These are phyloP conservation scores for Bruguiera hainesii DNA, from an alignment of 441 rosid species.

Conservation along the genomic window DNA sequence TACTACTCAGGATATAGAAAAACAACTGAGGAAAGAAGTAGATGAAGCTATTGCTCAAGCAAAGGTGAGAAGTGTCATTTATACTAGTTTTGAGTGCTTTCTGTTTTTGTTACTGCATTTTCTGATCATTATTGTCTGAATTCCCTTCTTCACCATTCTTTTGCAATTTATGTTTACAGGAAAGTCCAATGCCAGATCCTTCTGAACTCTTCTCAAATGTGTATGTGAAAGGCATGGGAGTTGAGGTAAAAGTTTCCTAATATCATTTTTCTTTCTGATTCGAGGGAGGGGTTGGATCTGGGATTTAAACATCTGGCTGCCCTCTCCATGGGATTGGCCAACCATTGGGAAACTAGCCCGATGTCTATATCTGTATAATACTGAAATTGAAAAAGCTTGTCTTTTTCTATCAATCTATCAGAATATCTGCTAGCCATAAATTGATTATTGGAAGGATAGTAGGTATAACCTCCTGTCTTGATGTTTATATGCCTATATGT, in stretches of 20 bases:
- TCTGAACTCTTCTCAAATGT: constrained; percentile 81
- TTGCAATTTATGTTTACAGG: constrained; percentile 47
- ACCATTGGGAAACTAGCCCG: no score
- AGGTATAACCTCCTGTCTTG: no score
- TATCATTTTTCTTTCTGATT: not conserved
- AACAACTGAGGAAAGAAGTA: constrained; percentile 85
- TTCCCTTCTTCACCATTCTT: not conserved
- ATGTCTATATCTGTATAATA: not conserved
- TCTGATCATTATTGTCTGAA: not conserved
- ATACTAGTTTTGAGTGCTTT: not conserved
- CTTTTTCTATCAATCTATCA: not conserved
- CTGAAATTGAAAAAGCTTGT: constrained; percentile 2
- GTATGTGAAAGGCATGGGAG: constrained; percentile 64
- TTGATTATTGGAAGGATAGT: no score
- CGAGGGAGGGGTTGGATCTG: no score
- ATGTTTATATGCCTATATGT: no score
- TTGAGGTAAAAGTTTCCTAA: constrained; percentile 51
- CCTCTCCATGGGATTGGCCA: no score
- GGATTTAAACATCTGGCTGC: no score
- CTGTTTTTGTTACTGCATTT: not conserved
- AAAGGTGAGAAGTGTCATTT: constrained; percentile 47
- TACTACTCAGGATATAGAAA: constrained; percentile 74
- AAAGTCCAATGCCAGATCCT: constrained; percentile 86
- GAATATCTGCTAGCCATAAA: no score
- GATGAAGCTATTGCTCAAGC: constrained; percentile 94